A percentile compares a stretch with the other conserved stretches of the same genome.
Evolutionary conservation across 441 rosid genomes (phyloP).

Genomic region (Metrosideros polymorpha): DNA sequence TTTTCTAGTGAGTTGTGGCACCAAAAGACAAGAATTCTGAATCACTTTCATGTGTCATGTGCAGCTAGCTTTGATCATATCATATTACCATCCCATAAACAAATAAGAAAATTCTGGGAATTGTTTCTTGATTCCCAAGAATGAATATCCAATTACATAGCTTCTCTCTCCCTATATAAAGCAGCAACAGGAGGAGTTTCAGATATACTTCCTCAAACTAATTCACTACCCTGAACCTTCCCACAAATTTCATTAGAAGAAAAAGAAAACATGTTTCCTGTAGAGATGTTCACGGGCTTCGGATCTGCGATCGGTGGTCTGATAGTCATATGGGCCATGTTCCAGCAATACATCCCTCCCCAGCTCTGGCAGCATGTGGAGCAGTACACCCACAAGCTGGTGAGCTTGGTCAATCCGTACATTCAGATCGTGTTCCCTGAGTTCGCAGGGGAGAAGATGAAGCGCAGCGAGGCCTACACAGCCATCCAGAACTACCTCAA

Average conservation of each 20-base stretch:
- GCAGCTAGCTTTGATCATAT: background rate
- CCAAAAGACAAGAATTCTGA: background rate
- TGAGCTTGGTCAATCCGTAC: background rate
- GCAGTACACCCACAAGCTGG: background rate
- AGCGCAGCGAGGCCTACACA: background rate
- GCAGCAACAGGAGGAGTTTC: background rate
- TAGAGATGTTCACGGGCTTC: background rate
- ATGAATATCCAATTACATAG: background rate
- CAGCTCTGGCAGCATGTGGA: background rate
- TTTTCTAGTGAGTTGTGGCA: background rate
- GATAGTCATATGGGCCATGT: background rate
- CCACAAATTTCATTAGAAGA: background rate
- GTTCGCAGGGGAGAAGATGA: background rate
- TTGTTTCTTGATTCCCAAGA: background rate
- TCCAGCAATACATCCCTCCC: background rate
- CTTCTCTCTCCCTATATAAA: background rate
- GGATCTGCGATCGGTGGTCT: background rate
- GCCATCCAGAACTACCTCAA: constrained; percentile 5
- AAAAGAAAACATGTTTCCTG: background rate
- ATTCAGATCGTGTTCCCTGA: background rate
- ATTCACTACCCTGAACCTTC: background rate
- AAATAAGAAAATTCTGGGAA: background rate
- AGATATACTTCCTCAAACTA: background rate
- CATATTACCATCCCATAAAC: background rate
- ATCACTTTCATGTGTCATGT: background rate